Conservation (phyloP, 148 eudicot genomes). For the Diospyros kaki region DNA sequence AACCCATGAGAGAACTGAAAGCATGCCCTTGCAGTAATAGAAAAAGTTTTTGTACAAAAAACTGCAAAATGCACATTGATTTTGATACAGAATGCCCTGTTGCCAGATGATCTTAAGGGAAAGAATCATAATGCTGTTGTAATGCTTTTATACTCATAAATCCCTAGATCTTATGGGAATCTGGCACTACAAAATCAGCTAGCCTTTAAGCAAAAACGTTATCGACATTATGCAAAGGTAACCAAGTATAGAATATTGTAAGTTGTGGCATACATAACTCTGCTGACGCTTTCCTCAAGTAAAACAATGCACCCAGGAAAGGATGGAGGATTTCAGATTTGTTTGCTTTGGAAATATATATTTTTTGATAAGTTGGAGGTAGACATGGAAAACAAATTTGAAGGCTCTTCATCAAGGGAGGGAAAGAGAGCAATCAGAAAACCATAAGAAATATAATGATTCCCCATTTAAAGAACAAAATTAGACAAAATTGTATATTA, state of each 20-base stretch:
- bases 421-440: background rate
- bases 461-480: background rate
- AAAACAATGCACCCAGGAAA: background rate
- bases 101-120: background rate
- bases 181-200: background rate
- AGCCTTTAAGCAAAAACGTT: background rate
- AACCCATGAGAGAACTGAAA: too few species aligned
- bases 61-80: background rate
- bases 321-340: background rate
- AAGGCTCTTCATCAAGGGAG: background rate
- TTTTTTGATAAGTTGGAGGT: too few species aligned
- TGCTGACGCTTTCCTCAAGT: background rate
- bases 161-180: background rate
- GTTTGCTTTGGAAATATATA: background rate
- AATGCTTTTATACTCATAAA: background rate
- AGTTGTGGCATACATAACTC: background rate
- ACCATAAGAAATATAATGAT: background rate
- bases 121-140: background rate
- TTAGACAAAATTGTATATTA: background rate
- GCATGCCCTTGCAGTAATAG: too few species aligned
- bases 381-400: background rate
- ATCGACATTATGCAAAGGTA: background rate
- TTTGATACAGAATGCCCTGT: background rate
- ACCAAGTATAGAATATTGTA: too few species aligned
- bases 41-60: too few species aligned